These are phyloP conservation scores for Dendrobium officinale DNA, from an alignment of 106 monocot genomes.

Conservation along the genomic window DNA sequence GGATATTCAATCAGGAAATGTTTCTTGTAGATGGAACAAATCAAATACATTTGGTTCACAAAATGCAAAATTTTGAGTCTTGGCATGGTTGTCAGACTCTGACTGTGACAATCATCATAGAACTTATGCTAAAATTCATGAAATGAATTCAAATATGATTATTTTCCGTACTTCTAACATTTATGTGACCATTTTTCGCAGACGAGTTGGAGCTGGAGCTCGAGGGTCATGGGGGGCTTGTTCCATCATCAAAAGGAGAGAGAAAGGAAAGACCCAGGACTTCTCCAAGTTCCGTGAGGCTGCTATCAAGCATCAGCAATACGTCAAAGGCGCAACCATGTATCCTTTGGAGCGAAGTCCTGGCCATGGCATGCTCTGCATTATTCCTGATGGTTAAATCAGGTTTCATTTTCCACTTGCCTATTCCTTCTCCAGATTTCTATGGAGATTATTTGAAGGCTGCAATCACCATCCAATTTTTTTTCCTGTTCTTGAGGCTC, in stretches of 20 bases:
- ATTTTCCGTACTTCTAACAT: neutral
- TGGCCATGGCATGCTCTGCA: slow-evolving; percentile 67
- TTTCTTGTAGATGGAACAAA: too few species aligned
- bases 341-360: slow-evolving; percentile 72
- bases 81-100: too few species aligned
- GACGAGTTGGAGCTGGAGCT: slow-evolving; percentile 45
- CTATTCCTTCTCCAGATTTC: too few species aligned
- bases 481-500: too few species aligned
- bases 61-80: too few species aligned
- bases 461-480: too few species aligned
- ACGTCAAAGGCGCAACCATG: slow-evolving; percentile 62
- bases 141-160: neutral
- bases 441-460: too few species aligned
- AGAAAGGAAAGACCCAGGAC: slow-evolving; percentile 18
- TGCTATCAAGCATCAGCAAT: slow-evolving; percentile 48
- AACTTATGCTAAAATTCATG: neutral
- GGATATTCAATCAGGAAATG: too few species aligned
- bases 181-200: neutral
- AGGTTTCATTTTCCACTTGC: too few species aligned
- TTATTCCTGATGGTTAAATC: slow-evolving; percentile 23
- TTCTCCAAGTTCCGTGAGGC: slow-evolving; percentile 31
- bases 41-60: too few species aligned
- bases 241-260: slow-evolving; percentile 56
- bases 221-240: slow-evolving; percentile 52
- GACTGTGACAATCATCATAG: too few species aligned